phyloP scores from a whole-genome alignment of 345 rosid species.

The Hibiscus mutabilis region DNA sequence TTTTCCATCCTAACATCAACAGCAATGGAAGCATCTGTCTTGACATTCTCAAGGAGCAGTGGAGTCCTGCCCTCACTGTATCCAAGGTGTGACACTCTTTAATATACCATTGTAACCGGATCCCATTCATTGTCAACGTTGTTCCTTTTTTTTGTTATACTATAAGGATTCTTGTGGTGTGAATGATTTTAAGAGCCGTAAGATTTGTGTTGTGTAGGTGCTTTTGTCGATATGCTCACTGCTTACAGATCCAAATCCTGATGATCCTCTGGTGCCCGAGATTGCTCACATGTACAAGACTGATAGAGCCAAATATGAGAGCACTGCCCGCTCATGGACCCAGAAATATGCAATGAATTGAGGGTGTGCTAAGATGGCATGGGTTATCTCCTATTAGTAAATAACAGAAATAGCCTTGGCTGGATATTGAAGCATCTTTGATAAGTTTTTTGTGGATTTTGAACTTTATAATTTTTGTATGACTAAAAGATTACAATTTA shows the following conservation, averaged over 20 bases:
- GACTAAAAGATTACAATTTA: too few species aligned
- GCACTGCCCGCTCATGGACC: slow-evolving; percentile 62
- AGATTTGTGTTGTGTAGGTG: slow-evolving; percentile 31
- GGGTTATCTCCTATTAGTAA: not conserved
- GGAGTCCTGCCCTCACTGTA: slow-evolving; percentile 70
- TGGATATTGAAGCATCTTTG: too few species aligned
- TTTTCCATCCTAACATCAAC: slow-evolving; percentile 66
- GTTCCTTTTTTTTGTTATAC: too few species aligned
- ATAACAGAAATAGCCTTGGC: too few species aligned
- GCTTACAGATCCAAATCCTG: slow-evolving; percentile 69
- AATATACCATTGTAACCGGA: not conserved
- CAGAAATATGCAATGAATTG: slow-evolving; percentile 65
- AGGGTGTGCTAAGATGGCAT: not conserved
- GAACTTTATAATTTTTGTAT: too few species aligned
- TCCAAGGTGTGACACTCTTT: slow-evolving; percentile 40
- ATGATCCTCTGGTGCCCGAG: slow-evolving; percentile 69
- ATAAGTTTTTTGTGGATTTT: too few species aligned
- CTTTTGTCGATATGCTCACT: slow-evolving; percentile 64
- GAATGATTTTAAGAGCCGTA: not conserved
- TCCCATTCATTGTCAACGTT: not conserved
- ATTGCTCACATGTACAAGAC: slow-evolving; percentile 66
- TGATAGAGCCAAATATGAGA: slow-evolving; percentile 57
- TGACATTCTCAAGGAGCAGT: slow-evolving; percentile 68
- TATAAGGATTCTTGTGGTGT: not conserved
- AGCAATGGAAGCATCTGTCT: slow-evolving; percentile 75